A percentile compares a stretch with the other conserved stretches of the same genome.
Conservation (phyloP, 305 asterid genomes). For the Fraxinus sp. region DNA sequence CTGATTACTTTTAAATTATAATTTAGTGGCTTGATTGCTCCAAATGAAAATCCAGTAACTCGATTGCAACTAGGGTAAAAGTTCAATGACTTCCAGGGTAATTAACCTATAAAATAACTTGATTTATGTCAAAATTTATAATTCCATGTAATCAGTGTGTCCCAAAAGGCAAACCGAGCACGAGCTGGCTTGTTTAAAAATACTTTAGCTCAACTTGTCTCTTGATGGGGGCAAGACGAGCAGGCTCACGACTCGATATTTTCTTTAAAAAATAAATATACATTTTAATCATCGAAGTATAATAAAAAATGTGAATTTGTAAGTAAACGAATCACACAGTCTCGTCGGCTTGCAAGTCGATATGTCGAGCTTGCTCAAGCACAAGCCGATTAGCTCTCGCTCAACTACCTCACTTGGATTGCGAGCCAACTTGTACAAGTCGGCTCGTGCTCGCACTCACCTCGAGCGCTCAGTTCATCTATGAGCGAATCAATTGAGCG, state of each 20-base stretch:
- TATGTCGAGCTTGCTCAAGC: neutral
- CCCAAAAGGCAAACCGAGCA: neutral
- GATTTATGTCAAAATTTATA: too few relatives aligned
- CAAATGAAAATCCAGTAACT: too few relatives aligned
- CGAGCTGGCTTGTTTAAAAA: neutral
- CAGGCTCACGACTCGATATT: neutral
- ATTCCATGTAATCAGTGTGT: neutral
- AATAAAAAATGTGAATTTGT: neutral
- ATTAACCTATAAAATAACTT: too few relatives aligned
- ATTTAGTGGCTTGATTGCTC: neutral
- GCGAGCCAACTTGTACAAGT: too few relatives aligned
- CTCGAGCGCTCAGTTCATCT: too few relatives aligned
- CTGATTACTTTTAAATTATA: neutral
- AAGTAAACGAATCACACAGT: neutral
- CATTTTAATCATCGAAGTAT: neutral
- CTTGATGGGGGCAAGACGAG: neutral
- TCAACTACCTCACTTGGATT: too few relatives aligned
- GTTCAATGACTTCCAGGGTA: too few relatives aligned
- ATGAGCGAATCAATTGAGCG: neutral
- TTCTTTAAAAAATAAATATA: neutral
- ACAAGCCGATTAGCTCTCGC: neutral
- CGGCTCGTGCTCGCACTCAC: too few relatives aligned
- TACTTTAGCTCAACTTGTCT: neutral
- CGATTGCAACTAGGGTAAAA: too few relatives aligned
- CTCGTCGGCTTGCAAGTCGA: neutral